Evolutionary conservation across 2,329 filamentous ascomycete genomes (phyloP).

Genomic region (Fonsecaea nubica): DNA sequence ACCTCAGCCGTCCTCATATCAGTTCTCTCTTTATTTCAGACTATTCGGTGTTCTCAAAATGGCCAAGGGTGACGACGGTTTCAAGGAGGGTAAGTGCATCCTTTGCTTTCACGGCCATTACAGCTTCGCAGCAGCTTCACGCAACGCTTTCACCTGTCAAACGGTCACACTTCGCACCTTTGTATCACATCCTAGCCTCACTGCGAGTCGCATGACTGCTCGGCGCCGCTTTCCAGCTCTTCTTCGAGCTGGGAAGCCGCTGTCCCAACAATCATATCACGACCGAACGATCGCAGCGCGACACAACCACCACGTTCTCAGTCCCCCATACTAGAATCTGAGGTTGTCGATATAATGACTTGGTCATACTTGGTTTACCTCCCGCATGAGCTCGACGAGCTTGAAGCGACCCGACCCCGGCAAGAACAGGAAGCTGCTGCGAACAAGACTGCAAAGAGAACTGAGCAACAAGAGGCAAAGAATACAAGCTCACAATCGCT

Average conservation of each 20-base stretch:
- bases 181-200: constrained; percentile 3
- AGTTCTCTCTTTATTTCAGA: constrained; percentile 17
- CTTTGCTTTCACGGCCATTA: constrained; percentile 6
- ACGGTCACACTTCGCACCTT: neutral
- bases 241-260: neutral
- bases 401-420: constrained; percentile 10
- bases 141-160: constrained; percentile 7
- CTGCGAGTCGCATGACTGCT: constrained; percentile 8
- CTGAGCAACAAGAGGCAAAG: constrained; percentile 10
- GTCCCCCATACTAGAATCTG: neutral
- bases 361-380: constrained; percentile 17
- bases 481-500: constrained; percentile 33
- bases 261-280: neutral
- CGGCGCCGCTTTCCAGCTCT: constrained; percentile 2
- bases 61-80: constrained; percentile 39
- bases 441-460: constrained; percentile 12
- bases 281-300: neutral
- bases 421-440: constrained; percentile 28
- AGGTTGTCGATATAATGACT: constrained; percentile 9
- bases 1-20: constrained; percentile 19
- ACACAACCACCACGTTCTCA: neutral
- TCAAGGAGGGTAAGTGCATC: constrained; percentile 38
- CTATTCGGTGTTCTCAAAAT: constrained; percentile 31
- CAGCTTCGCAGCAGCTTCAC: constrained; percentile 38
- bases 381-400: constrained; percentile 26